Evolutionary conservation across 768 basidiomycete species (phyloP).

Genomic region (Mycena indigotica): DNA sequence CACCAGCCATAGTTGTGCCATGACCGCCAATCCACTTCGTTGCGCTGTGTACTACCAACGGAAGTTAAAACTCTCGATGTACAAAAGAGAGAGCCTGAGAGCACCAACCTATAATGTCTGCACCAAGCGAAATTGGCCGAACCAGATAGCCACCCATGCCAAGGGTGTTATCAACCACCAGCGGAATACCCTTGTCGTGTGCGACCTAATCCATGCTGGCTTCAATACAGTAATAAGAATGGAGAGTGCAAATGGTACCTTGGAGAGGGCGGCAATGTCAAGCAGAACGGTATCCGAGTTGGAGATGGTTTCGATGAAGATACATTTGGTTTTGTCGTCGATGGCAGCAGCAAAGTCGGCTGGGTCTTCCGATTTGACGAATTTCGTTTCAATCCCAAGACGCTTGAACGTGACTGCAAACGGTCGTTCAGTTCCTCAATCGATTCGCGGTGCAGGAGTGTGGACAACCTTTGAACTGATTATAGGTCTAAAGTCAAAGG

Average conservation of each 20-base stretch:
- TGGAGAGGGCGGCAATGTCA: constrained; percentile 58
- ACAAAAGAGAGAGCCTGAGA: constrained; percentile 55
- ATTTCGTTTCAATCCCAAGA: constrained; percentile 57
- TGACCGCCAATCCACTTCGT: constrained; percentile 67
- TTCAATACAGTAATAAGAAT: not conserved
- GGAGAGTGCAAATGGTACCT: constrained; percentile 35
- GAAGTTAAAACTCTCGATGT: not conserved
- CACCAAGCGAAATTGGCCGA: constrained; percentile 71
- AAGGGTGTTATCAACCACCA: constrained; percentile 70
- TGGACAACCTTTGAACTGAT: constrained; percentile 59
- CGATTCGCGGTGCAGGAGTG: not conserved
- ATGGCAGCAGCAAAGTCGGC: constrained; percentile 53
- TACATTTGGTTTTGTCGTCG: constrained; percentile 60
- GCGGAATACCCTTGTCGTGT: constrained; percentile 58
- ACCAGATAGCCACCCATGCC: constrained; percentile 70
- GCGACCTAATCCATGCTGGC: constrained; percentile 46
- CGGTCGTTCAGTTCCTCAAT: not conserved
- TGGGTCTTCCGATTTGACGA: constrained; percentile 50
- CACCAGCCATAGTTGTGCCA: constrained; percentile 63
- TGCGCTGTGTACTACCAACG: constrained; percentile 50
- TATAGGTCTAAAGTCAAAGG: constrained; percentile 49
- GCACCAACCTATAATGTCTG: constrained; percentile 79
- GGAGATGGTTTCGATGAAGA: constrained; percentile 63
- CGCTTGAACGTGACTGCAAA: constrained; percentile 54
- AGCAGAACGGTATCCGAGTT: constrained; percentile 63